These are phyloP conservation scores for Alternaria sp. DNA, from an alignment of 2,329 filamentous ascomycete species.

Conservation along the genomic window DNA sequence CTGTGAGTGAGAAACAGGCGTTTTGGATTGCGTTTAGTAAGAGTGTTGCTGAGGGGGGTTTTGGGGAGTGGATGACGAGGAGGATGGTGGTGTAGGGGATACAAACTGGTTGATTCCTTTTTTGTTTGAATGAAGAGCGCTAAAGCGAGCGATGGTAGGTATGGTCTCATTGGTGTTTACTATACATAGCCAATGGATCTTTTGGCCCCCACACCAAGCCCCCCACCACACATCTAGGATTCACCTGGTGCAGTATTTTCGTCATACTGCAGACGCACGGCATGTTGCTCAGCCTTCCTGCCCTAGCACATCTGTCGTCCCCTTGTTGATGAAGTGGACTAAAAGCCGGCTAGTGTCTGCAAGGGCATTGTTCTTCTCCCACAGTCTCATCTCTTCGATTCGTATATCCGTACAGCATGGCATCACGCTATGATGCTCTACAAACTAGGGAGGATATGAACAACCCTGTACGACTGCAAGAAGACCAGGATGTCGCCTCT, in stretches of 20 bases:
- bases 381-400: background rate
- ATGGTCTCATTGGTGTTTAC: too few relatives aligned
- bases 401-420: background rate
- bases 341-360: background rate
- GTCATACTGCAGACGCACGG: too few relatives aligned
- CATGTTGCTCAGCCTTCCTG: background rate
- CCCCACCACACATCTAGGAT: background rate
- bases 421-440: background rate
- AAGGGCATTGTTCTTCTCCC: background rate
- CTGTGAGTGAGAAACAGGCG: slow-evolving; percentile 63
- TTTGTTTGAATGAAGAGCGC: too few relatives aligned
- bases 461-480: too few relatives aligned
- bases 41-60: slow-evolving; percentile 63
- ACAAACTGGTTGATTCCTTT: too few relatives aligned
- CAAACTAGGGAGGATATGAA: too few relatives aligned
- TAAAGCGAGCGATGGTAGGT: too few relatives aligned
- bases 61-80: slow-evolving; percentile 61
- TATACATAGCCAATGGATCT: too few relatives aligned
- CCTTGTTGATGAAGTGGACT: background rate
- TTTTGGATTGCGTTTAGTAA: slow-evolving; percentile 68
- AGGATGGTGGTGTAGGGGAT: slow-evolving; percentile 40
- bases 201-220: too few relatives aligned
- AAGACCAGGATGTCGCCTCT: too few relatives aligned
- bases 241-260: background rate
- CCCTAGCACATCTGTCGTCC: background rate